Conservation (phyloP, 2,329 filamentous ascomycete species). For the Ophiostoma perfectum region DNA sequence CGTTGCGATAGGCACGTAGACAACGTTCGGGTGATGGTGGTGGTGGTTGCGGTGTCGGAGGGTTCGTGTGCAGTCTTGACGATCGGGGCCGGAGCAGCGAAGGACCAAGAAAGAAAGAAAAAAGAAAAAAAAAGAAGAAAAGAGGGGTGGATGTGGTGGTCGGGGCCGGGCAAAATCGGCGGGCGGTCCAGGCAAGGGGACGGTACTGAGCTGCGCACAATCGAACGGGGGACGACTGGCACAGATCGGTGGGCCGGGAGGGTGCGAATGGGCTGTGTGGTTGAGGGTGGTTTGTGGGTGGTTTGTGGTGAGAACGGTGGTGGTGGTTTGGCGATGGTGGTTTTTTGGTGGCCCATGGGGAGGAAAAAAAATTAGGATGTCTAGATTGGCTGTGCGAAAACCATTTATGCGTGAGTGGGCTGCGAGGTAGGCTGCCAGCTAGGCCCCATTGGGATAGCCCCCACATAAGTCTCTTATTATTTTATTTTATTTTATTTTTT, state of each 20-base stretch:
- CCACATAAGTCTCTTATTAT: not conserved
- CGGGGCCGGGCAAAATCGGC: constrained; percentile 6
- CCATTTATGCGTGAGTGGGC: constrained; percentile 24
- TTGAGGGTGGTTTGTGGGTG: constrained; percentile 11
- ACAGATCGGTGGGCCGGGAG: constrained; percentile 7
- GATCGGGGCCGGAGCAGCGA: constrained; percentile 14
- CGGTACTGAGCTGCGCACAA: constrained; percentile 15
- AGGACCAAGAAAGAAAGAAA: not conserved
- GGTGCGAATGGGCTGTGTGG: not conserved
- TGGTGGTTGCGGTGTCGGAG: constrained; percentile 18
- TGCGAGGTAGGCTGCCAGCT: not conserved
- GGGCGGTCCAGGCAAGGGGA: constrained; percentile 11
- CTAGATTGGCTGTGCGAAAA: constrained; percentile 25
- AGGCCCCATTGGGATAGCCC: constrained; percentile 14
- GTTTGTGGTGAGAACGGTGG: not conserved
- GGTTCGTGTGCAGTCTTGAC: not conserved
- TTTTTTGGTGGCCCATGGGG: not conserved
- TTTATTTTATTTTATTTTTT: not conserved
- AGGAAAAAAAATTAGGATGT: constrained; percentile 26
- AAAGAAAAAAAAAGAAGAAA: constrained; percentile 9
- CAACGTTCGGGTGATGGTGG: constrained; percentile 19
- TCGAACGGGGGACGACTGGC: constrained; percentile 18
- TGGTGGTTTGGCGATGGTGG: constrained; percentile 12
- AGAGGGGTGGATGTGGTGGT: constrained; percentile 11
- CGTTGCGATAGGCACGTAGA: constrained; percentile 31